Evolutionary conservation across 2,329 filamentous ascomycete species (phyloP).

Genomic region (Penicillium sclerotigenum): DNA sequence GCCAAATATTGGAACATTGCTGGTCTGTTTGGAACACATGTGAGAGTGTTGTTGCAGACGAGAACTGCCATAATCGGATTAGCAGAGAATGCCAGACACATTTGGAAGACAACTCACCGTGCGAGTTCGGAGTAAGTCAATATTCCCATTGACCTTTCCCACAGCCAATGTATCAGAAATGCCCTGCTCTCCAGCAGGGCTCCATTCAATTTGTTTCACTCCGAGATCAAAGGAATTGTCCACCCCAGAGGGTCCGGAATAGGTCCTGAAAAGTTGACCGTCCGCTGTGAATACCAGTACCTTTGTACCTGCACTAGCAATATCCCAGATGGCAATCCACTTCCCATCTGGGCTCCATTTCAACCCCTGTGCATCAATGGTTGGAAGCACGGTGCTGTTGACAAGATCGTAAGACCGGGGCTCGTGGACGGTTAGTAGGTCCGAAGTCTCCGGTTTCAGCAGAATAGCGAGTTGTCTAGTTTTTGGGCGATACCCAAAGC

Average conservation of each 20-base stretch:
- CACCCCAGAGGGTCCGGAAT: constrained; percentile 40
- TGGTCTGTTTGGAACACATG: constrained; percentile 34
- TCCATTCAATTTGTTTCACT: constrained; percentile 54
- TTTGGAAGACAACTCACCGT: constrained; percentile 35
- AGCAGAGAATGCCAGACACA: not conserved
- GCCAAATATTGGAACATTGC: constrained; percentile 34
- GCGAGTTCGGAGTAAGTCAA: constrained; percentile 47
- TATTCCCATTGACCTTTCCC: constrained; percentile 50
- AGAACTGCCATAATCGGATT: constrained; percentile 25
- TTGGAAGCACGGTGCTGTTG: constrained; percentile 42
- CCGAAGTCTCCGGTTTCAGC: constrained; percentile 38
- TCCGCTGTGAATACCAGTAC: constrained; percentile 58
- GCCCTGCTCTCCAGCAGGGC: constrained; percentile 33
- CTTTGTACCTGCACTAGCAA: constrained; percentile 50
- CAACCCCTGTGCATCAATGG: constrained; percentile 56
- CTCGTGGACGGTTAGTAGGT: constrained; percentile 42
- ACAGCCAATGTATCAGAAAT: constrained; percentile 46
- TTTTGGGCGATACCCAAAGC: constrained; percentile 41
- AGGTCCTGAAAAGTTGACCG: constrained; percentile 56
- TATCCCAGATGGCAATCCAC: constrained; percentile 59
- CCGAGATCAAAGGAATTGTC: constrained; percentile 47
- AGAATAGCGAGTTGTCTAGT: constrained; percentile 41
- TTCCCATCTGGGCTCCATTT: constrained; percentile 60
- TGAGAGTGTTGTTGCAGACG: constrained; percentile 35
- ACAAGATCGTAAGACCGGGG: constrained; percentile 35